Evolutionary conservation across 768 basidiomycete species (phyloP), one percentile per base, ranked within the genome.

Genomic region (Boletus sp.): DNA sequence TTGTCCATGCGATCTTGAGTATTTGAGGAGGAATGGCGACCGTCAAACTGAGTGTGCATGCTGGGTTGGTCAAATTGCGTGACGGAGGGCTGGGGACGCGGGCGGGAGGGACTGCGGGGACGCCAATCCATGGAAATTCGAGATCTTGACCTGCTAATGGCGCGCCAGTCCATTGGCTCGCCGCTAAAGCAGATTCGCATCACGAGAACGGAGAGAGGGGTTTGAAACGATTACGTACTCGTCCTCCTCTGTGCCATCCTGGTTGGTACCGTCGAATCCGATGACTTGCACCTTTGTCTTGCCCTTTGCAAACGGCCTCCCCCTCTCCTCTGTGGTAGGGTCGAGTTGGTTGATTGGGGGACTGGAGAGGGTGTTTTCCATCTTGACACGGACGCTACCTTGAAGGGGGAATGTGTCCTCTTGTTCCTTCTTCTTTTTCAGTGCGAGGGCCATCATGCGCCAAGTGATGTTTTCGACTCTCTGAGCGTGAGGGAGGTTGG

Each of bases 381-480:
- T 47, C 61, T 70, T 70, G 45, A 70, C 54, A 14, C 48, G 57
- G 2, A 64, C 54, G 8, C 30, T 64, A 3, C 5, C 8, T 7
- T 39, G 60, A 7, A 29, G 29, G 5, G 39, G 2, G 15, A 17
- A 11, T 2, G 37, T 0, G 5, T 82, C 77, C 51, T 87, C 85
- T 21, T 87, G 85, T 41, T 88, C 87, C 72, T 85, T 85, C 75
- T 87, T 87, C 80, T 90, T 96, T 78, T 88, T 88, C 52, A 99
- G 75, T 13, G 90, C 92, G 67, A 99, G 76, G 25, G 94, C 89
- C 95, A 98, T 98, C 93, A 98, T 91, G 55, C 97, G 76, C 96
- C 96, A 98, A 1, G 95, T 97, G 51, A 98, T 71, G 67, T 98
- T 98, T 75, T 98, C 97, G 92, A 99, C 94, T 65, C 95, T 77